These are phyloP conservation scores for Babesia sp. DNA, from an alignment of 169 alveolate genomes.

Conservation along the genomic window DNA sequence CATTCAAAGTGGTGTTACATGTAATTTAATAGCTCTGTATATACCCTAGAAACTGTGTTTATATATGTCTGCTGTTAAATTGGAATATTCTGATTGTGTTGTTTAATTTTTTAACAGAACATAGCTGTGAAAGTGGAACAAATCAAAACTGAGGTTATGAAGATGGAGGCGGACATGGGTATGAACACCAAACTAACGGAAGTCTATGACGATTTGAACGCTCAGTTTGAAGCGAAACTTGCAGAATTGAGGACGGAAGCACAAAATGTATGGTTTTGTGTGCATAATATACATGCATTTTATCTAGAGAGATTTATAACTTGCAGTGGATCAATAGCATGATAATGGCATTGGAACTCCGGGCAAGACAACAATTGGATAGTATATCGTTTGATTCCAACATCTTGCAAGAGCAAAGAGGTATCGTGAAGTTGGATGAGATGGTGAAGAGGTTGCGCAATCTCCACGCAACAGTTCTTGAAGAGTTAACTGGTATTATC, in stretches of 20 bases:
- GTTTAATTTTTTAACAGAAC: background rate
- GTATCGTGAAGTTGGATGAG: slow-evolving; percentile 6
- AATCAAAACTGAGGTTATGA: background rate
- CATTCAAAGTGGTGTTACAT: no score
- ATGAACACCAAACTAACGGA: background rate
- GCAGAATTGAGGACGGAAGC: slow-evolving; percentile 15
- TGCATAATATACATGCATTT: background rate
- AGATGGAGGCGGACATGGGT: slow-evolving; percentile 12
- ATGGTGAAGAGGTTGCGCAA: slow-evolving; percentile 11
- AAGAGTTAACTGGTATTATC: background rate
- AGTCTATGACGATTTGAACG: slow-evolving; percentile 1
- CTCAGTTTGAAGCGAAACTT: background rate
- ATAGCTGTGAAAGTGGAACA: slow-evolving; percentile 2
- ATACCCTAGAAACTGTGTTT: no score
- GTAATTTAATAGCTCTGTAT: no score
- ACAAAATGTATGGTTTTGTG: background rate
- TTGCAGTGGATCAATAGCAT: slow-evolving; percentile 23
- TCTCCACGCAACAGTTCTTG: slow-evolving; percentile 4
- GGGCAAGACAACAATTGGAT: slow-evolving; percentile 19
- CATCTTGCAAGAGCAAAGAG: slow-evolving; percentile 25
- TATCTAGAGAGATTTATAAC: background rate
- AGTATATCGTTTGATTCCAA: slow-evolving; percentile 19
- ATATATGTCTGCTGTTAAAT: no score
- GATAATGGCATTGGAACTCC: slow-evolving; percentile 5
- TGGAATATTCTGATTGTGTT: no score